Conservation (phyloP, 2,329 filamentous ascomycete species). For the Volutella citrinella region DNA sequence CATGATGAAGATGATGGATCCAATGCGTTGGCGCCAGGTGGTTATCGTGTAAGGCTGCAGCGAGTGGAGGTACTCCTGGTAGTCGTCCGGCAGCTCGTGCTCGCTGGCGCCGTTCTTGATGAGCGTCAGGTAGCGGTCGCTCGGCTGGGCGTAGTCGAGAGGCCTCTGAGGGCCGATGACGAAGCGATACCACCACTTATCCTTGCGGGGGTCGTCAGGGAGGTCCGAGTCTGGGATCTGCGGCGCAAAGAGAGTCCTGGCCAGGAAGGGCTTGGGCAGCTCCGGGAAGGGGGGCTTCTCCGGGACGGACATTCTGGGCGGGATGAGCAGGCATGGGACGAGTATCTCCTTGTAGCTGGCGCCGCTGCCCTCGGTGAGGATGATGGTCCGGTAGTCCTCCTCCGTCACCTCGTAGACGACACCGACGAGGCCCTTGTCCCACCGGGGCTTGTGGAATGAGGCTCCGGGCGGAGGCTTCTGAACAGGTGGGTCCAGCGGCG, state of each 20-base stretch:
- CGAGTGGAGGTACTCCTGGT: constrained; percentile 67
- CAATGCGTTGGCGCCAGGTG: constrained; percentile 62
- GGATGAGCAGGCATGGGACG: constrained; percentile 72
- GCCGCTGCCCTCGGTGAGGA: constrained; percentile 87
- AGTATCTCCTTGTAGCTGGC: constrained; percentile 79
- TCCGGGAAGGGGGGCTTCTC: constrained; percentile 54
- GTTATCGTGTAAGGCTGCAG: constrained; percentile 72
- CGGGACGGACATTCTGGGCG: constrained; percentile 58
- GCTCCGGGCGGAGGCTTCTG: constrained; percentile 18
- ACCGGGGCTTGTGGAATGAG: constrained; percentile 39
- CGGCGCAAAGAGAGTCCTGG: constrained; percentile 80
- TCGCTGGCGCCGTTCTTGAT: constrained; percentile 76
- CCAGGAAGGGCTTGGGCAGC: constrained; percentile 66
- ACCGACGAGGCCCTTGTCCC: constrained; percentile 82
- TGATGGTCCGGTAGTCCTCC: constrained; percentile 78
- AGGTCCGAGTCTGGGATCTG: constrained; percentile 36
- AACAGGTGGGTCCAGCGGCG: too few relatives aligned
- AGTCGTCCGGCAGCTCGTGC: constrained; percentile 74
- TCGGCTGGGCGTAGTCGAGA: constrained; percentile 75
- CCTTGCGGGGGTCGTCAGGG: constrained; percentile 31
- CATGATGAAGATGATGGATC: constrained; percentile 60
- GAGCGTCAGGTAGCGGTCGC: constrained; percentile 77
- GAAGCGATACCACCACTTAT: constrained; percentile 46
- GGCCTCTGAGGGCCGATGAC: constrained; percentile 50
- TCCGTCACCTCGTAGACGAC: constrained; percentile 93